Evolutionary conservation across 2,329 filamentous ascomycete genomes (phyloP), one percentile per base, ranked within the genome.

Genomic region (Didymella lethalis): DNA sequence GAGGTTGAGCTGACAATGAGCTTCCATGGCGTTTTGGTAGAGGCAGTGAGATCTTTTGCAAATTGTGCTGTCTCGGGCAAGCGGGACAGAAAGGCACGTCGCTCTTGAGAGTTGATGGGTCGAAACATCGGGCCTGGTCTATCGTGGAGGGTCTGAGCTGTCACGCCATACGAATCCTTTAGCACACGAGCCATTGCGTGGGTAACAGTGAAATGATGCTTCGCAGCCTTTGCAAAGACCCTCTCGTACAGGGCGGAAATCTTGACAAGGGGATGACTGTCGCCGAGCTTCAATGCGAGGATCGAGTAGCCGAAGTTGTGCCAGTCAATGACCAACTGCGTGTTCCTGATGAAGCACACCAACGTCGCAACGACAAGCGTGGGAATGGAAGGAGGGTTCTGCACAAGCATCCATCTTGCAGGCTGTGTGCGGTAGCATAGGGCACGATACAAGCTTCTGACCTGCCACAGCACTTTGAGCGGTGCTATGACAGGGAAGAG

Each of bases 241-340:
- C 82, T 85, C 78, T 99, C 95, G 72, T 97, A 97, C 72, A 83
- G 83, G 63, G 87, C 88, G 25, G 94, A 91, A 8, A 96, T 73
- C 28, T 79, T 83, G 8, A 97, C 92, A n/a, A 97, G 84, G 0
- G 89, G 90, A 71, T 96, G 91, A 6, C 73, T 77, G 2, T 79
- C 64, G 0, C 87, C 86, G 1, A 90, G 80, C 62, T 88, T 89
- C 48, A 90, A 77, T 2, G 85, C 90, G 3, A 99, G 86, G 68
- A 99, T 96, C 8, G 92, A 94, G 83, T 94, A 97, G 67, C 94
- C 95, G 77, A 97, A 98, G 78, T 99, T 99, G 81, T 99, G 95
- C 95, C 95, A 99, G 81, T 99, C 95, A 54, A 98, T 90, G 61
- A 98, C 84, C 4, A 99, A 84, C 56, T 86, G 86, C 38, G 91